phyloP scores from a whole-genome alignment of 305 asterid genomes.

The Rubia peregrina region DNA sequence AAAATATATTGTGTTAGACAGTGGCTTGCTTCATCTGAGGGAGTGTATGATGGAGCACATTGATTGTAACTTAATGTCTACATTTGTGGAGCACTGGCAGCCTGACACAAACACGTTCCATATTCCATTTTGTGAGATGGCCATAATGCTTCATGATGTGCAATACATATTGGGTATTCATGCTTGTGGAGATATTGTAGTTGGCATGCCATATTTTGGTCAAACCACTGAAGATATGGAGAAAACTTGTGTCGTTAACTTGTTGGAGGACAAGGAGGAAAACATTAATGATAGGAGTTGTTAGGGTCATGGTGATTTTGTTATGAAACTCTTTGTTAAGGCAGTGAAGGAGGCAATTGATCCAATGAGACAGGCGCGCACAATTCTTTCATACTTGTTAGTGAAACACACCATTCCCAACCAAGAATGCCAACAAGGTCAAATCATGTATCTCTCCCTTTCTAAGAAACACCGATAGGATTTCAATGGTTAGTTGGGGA shows the following conservation, averaged over 20 bases:
- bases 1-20: too few species aligned
- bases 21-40: too few species aligned
- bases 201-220: not conserved
- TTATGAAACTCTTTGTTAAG: not conserved
- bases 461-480: too few species aligned
- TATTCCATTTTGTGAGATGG: not conserved
- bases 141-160: not conserved
- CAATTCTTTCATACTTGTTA: not conserved
- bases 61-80: too few species aligned
- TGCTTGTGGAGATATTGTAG: not conserved
- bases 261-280: not conserved
- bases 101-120: not conserved
- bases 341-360: not conserved
- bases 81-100: too few species aligned
- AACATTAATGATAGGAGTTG: not conserved
- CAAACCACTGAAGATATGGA: not conserved
- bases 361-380: not conserved
- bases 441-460: not conserved
- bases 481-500: not conserved
- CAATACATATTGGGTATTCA: not conserved
- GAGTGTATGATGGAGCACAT: too few species aligned
- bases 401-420: not conserved
- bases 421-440: not conserved
- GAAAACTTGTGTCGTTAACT: not conserved
- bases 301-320: not conserved